These are phyloP conservation scores for Yamadazyma atlantica DNA, from an alignment of 1,139 yeast species.

Conservation along the genomic window DNA sequence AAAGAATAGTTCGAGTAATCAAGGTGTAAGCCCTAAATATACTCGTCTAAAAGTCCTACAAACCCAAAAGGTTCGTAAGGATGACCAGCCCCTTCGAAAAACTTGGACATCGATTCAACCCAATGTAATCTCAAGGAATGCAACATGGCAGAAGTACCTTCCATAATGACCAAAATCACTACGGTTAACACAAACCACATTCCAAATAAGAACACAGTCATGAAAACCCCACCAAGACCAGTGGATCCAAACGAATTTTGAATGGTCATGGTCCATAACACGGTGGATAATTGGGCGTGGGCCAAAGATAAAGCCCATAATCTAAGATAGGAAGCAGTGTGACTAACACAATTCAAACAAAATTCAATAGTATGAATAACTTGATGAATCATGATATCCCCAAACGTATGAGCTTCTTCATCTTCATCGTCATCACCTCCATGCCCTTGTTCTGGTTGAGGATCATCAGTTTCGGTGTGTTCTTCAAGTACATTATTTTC, in stretches of 20 bases:
- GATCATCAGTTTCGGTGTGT: conserved; percentile 24
- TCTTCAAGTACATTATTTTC: conserved; percentile 26
- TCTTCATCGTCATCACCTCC: conserved; percentile 50
- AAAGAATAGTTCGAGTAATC: neutral
- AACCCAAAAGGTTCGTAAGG: conserved; percentile 71
- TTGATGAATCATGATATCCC: conserved; percentile 77
- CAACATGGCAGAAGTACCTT: conserved; percentile 86
- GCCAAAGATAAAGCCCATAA: conserved; percentile 80
- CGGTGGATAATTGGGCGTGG: conserved; percentile 74
- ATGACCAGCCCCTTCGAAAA: conserved; percentile 79
- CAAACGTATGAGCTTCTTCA: conserved; percentile 60
- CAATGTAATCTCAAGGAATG: conserved; percentile 82
- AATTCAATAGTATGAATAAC: conserved; percentile 79
- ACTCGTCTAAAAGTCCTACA: conserved; percentile 20
- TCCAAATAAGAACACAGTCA: conserved; percentile 62
- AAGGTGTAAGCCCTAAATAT: conserved; percentile 10
- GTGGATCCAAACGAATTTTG: conserved; percentile 53
- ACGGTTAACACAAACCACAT: conserved; percentile 81
- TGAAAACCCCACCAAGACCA: conserved; percentile 49
- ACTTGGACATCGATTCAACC: conserved; percentile 87
- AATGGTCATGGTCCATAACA: conserved; percentile 78
- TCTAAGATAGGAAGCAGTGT: conserved; percentile 76
- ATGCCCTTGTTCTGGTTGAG: conserved; percentile 22
- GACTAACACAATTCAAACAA: conserved; percentile 76
- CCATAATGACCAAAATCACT: conserved; percentile 75